Evolutionary conservation across 805 yeast genomes (phyloP).

Genomic region (Candida methanosorbosa): DNA sequence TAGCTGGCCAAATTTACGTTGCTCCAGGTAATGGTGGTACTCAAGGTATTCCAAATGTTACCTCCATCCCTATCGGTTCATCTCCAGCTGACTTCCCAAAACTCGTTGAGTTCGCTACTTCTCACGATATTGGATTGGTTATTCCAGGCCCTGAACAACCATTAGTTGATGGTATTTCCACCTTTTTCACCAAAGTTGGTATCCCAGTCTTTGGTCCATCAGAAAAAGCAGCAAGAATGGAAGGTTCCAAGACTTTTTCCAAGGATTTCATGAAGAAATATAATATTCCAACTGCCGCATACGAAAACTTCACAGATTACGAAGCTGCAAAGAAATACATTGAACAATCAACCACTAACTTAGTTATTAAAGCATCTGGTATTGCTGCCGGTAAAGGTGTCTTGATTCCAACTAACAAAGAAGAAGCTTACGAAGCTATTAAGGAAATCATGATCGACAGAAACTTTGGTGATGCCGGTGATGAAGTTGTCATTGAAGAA

Average conservation of each 20-base stretch:
- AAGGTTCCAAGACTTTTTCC: slow-evolving; percentile 92
- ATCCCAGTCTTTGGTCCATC: slow-evolving; percentile 98
- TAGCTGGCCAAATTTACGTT: slow-evolving; percentile 67
- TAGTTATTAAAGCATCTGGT: slow-evolving; percentile 96
- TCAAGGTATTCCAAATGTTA: slow-evolving; percentile 44
- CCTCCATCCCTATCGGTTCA: slow-evolving; percentile 62
- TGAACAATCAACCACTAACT: slow-evolving; percentile 52
- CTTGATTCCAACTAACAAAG: slow-evolving; percentile 72
- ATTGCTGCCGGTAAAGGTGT: slow-evolving; percentile 99
- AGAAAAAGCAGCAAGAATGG: slow-evolving; percentile 83
- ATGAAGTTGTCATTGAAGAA: slow-evolving; percentile 92
- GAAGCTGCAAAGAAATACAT: slow-evolving; percentile 71
- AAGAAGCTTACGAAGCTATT: slow-evolving; percentile 81
- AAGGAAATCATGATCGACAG: slow-evolving; percentile 83
- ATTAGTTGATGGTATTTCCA: slow-evolving; percentile 83
- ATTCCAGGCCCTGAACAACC: slow-evolving; percentile 99
- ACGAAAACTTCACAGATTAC: slow-evolving; percentile 70
- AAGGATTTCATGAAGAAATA: slow-evolving; percentile 91
- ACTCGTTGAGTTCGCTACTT: slow-evolving; percentile 67
- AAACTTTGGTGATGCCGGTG: slow-evolving; percentile 91
- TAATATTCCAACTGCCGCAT: slow-evolving; percentile 90
- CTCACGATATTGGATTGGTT: slow-evolving; percentile 60
- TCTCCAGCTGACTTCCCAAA: slow-evolving; percentile 57
- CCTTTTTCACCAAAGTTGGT: slow-evolving; percentile 69
- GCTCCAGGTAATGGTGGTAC: slow-evolving; percentile 99